Evolutionary conservation across 805 yeast species (phyloP), one percentile per base, ranked within the genome.

Genomic region (Suhomyces pyralidae): DNA sequence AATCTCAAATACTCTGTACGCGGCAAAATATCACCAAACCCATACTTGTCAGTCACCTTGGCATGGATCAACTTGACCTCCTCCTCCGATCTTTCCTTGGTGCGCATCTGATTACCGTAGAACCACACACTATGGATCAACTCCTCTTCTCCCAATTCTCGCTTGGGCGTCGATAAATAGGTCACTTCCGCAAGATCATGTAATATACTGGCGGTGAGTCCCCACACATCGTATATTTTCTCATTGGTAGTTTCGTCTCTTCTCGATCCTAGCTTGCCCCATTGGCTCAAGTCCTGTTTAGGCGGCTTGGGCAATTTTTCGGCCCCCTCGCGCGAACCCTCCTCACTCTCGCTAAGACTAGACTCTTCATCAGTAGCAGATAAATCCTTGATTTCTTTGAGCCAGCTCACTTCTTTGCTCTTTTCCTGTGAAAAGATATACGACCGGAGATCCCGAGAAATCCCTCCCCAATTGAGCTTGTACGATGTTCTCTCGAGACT

Each of bases 141-240:
- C 54, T 83, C 87, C 63, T 86, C 92, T 57, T 86, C 86, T 2
- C 88, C 90, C 45, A 81, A 63, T 25, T 73, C 65, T 12, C 58
- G 45, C 5, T 58, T 46, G 7, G 55, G 51, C 22, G 36, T 2
- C 5, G 46, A 54, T 9, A 45, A 46, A 61, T 81, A 80, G 3
- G 80, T 71, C 8, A 86, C 74, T 52, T 76, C 77, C 1, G 90
- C 85, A 26, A 88, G 61, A 63, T 88, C 93, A 60, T 81, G 88
- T n/a, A 88, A 63, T 8, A 88, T 87, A 62, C 86, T 86, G 2
- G 92, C 93, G 0, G 94, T 88, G 36, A 88, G 69, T 0, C 96
- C 96, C 96, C 94, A 88, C 4, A 88, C 84, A 61, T 86, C 88
- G 61, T 87, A 82, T 38, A 84, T 78, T 51, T 78, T 74, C 44